Conservation (phyloP, 2,329 filamentous ascomycete species). For the Curvularia verruculosa region DNA sequence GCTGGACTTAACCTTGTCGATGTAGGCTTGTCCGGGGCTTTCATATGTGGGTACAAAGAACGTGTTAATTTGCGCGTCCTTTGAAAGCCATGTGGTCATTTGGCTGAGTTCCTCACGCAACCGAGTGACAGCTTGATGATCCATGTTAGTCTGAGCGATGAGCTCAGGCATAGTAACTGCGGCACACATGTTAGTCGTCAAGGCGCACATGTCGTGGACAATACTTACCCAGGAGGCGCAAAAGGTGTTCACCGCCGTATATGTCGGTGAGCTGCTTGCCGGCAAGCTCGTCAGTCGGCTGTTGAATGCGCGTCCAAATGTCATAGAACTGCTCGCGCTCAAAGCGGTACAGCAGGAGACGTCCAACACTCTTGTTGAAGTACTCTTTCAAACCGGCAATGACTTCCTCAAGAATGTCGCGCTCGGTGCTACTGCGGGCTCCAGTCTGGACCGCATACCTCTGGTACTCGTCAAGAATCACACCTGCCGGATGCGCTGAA, state of each 20-base stretch:
- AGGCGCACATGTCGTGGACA: not conserved
- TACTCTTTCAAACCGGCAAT: constrained; percentile 87
- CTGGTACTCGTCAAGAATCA: constrained; percentile 84
- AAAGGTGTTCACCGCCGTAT: constrained; percentile 91
- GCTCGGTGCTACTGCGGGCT: constrained; percentile 67
- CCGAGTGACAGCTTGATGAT: constrained; percentile 84
- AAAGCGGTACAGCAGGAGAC: constrained; percentile 91
- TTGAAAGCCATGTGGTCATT: constrained; percentile 83
- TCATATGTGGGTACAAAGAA: constrained; percentile 84
- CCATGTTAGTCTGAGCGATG: constrained; percentile 97
- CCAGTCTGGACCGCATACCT: constrained; percentile 69
- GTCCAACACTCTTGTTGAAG: constrained; percentile 87
- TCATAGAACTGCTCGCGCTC: constrained; percentile 88
- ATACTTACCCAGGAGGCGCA: constrained; percentile 80
- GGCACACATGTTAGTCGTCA: not conserved
- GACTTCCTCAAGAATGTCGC: constrained; percentile 89
- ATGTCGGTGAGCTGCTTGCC: constrained; percentile 78
- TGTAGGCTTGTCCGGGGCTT: constrained; percentile 71
- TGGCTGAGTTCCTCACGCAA: constrained; percentile 88
- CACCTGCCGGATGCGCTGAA: constrained; percentile 72
- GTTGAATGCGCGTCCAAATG: constrained; percentile 72
- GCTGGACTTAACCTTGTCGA: constrained; percentile 65
- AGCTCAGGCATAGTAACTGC: constrained; percentile 89
- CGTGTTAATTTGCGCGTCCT: constrained; percentile 66
- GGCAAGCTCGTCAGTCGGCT: constrained; percentile 64